Base-by-base conservation (phyloP, 2,329 filamentous ascomycete genomes). In the Cladosporium sp. region DNA sequence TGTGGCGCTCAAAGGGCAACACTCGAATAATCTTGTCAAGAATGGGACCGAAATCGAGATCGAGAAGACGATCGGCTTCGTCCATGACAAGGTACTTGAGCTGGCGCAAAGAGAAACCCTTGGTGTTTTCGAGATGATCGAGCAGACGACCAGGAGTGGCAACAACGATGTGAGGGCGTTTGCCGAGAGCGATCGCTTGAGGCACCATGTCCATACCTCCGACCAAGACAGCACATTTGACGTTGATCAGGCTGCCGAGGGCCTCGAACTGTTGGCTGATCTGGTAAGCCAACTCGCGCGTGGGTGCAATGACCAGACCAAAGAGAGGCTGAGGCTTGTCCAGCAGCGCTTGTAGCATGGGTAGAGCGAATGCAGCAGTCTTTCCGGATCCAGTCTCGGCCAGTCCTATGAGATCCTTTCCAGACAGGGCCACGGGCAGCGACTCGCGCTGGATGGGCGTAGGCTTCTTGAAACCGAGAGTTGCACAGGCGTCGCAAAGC, bases 351-450 rank as follows among this genome's bases (percentile, higher is more conserved):
- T 97, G 92, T 2, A 99, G 82, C 39, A 99, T 95, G 0, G 94
- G 94, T 2, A 99, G 80, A 0, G 91, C 92, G 72, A 97, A 99
- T 0, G 94, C 92, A 6, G 92, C 93, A 0, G 94, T 97, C 79
- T 97, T 99, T 75, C 94, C 94, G 70, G 87, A 92, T 66, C 94
- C 94, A 0, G 94, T 99, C 76, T 99, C 93, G 34, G 94, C 94
- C 54, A 97, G 82, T 42, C 92, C 94, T 66, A 99, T 96, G 36
- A 97, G 80, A 73, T 97, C 94, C 68, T 91, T 85, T 55, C 88
- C 87, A 69, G 89, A 76, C 3, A 97, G 81, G 37, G 92, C 92
- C 4, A 85, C 70, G 4, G 93, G 93, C 66, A 97, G 96, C 0
- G 92, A 83, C 73, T 95, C 84, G 54, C 82, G 82, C 74, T 97